Conservation (phyloP, 164 flowering plant genomes). For the Malania oleifera region DNA sequence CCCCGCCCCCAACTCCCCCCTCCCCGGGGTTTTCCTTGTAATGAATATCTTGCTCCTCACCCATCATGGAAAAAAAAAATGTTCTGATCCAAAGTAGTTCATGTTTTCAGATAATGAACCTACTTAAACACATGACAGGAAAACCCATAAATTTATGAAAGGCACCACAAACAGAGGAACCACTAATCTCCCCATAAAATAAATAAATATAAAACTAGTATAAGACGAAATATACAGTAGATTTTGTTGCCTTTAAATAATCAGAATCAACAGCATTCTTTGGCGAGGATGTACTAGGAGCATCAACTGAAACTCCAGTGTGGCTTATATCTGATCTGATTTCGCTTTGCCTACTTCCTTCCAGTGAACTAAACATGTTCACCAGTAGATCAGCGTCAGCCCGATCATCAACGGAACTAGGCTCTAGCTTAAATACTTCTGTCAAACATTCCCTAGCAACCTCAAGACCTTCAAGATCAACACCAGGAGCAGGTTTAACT, state of each 20-base stretch:
- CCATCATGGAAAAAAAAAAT: no score
- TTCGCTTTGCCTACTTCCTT: slow-evolving; percentile 19
- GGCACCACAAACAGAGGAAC: not conserved
- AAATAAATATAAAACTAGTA: no score
- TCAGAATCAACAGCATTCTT: slow-evolving; percentile 16
- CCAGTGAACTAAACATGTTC: slow-evolving; percentile 47
- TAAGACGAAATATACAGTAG: slow-evolving; percentile 18
- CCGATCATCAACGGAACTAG: slow-evolving; percentile 27
- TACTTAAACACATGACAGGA: no score
- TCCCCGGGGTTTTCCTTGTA: no score
- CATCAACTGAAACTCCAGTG: slow-evolving; percentile 19
- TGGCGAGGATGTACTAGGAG: slow-evolving; percentile 30
- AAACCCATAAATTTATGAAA: no score
- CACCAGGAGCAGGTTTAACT: slow-evolving; percentile 87
- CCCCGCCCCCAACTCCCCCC: no score
- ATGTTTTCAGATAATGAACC: no score
- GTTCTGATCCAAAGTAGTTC: no score
- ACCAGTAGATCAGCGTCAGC: slow-evolving; percentile 42
- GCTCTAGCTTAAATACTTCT: slow-evolving; percentile 56
- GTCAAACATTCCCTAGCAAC: slow-evolving; percentile 74
- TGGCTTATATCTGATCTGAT: slow-evolving; percentile 16
- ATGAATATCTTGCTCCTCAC: no score
- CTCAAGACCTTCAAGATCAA: slow-evolving; percentile 80
- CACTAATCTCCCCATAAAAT: no score
- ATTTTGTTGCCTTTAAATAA: slow-evolving; percentile 22